These are phyloP conservation scores for Penicillium sp. DNA, from an alignment of 2,329 filamentous ascomycete genomes.

Conservation along the genomic window DNA sequence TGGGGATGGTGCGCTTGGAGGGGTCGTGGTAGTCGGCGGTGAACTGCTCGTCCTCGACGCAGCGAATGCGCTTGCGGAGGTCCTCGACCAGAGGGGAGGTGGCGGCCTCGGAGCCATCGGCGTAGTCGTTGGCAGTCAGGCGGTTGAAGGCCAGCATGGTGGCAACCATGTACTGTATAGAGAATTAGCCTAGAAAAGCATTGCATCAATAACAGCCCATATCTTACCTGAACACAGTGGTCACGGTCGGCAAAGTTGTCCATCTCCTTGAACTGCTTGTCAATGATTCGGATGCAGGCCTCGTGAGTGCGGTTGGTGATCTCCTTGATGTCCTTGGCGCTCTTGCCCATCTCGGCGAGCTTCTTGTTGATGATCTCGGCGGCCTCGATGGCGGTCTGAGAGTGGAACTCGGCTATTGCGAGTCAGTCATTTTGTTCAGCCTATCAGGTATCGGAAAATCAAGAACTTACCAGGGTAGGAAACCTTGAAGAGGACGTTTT, in stretches of 20 bases:
- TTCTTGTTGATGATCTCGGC: slow-evolving; percentile 84
- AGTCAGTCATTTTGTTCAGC: slow-evolving; percentile 2
- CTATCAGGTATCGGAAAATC: no score
- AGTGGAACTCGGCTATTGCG: slow-evolving; percentile 83
- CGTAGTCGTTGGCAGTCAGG: slow-evolving; percentile 90
- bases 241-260: slow-evolving; percentile 99
- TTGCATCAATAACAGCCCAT: background rate
- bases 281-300: slow-evolving; percentile 97
- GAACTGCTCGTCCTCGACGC: slow-evolving; percentile 94
- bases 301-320: slow-evolving; percentile 97
- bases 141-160: slow-evolving; percentile 96
- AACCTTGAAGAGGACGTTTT: slow-evolving; percentile 99
- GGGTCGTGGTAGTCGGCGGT: slow-evolving; percentile 96
- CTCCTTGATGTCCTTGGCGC: slow-evolving; percentile 87
- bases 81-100: slow-evolving; percentile 87
- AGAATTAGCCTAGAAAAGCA: background rate
- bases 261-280: slow-evolving; percentile 99
- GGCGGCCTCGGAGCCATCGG: slow-evolving; percentile 87
- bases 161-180: slow-evolving; percentile 79
- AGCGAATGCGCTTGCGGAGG: slow-evolving; percentile 89
- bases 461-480: slow-evolving; percentile 79
- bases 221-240: slow-evolving; percentile 83
- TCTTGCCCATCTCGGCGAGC: slow-evolving; percentile 83
- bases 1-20: slow-evolving; percentile 90
- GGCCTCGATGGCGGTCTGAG: slow-evolving; percentile 95